Percentiles rank a stretch among this genome's conserved stretches.
Evolutionary conservation across 148 eudicot species (phyloP).

Genomic region (Camellia japonica): DNA sequence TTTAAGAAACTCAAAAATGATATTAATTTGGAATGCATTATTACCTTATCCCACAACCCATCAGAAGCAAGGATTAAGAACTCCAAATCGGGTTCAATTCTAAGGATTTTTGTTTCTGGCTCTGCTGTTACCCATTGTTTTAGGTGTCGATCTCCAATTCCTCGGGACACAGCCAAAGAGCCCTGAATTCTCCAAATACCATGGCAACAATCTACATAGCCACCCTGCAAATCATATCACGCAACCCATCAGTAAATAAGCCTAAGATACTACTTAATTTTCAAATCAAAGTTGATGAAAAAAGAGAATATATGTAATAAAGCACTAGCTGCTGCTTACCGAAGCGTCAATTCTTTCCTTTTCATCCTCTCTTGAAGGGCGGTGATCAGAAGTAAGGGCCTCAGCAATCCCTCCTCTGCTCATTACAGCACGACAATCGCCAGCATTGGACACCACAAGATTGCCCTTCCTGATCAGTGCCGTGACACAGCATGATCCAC

Average conservation of each 20-base stretch:
- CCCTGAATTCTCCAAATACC: constrained; percentile 93
- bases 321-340: constrained; percentile 36
- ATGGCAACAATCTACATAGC: constrained; percentile 68
- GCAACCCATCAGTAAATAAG: constrained; percentile 15
- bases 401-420: constrained; percentile 77
- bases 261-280: background rate
- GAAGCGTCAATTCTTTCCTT: constrained; percentile 59
- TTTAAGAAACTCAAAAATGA: background rate
- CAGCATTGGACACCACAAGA: constrained; percentile 83
- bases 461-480: constrained; percentile 64
- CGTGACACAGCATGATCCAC: constrained; percentile 85
- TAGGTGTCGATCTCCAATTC: constrained; percentile 69
- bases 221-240: constrained; percentile 49
- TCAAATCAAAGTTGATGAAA: background rate
- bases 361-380: constrained; percentile 75
- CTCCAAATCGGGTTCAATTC: constrained; percentile 47
- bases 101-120: constrained; percentile 57
- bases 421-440: constrained; percentile 91
- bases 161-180: constrained; percentile 83
- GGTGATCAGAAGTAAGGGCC: constrained; percentile 75
- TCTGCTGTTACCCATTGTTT: constrained; percentile 81
- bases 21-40: constrained; percentile 12
- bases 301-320: background rate
- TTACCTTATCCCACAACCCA: constrained; percentile 86
- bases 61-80: constrained; percentile 88